Evolutionary conservation across 208 protist species (phyloP), one percentile per base, ranked within the genome.

Genomic region (Wallacemonas rigidus): DNA sequence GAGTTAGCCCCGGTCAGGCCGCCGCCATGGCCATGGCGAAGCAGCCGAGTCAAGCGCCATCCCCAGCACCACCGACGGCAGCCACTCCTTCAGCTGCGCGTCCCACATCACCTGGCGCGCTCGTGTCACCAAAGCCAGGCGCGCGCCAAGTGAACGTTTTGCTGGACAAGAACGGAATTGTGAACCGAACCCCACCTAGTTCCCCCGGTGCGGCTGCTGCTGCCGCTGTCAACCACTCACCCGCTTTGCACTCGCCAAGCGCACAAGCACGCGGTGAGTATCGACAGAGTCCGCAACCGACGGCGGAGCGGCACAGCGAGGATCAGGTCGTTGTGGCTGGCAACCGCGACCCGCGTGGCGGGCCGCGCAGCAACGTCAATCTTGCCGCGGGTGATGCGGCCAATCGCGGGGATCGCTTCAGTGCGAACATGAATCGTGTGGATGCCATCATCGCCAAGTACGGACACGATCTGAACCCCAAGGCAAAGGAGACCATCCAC

Each of bases 381-480:
- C 60, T 65, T 6, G 60, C 41, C 3, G 60, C 14, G n/a, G 60
- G n/a, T 6, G 57, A 4, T 17, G 57, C 57, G 57, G 54, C 7
- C 8, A 2, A n/a, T 5, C 57, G 44, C 6, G 51, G 36, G 12
- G 64, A 69, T 47, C 47, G 64, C 2, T 90, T 75, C 78, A 79
- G 69, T 2, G 87, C 78, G 14, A 71, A 91, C 51, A 89, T 95
- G 82, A 71, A 85, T 35, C 91, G 91, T 58, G 82, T 93, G n/a
- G 75, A 96, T 63, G 86, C 86, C 58, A 93, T 96, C 69, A 92
- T 96, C 47, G 79, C 86, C 45, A 84, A 86, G 45, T 94, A 94
- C 76, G 89, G 82, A 9, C 75, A 83, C 53, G 81, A 89, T 77
- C 76, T 86, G 11, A 87, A 93, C 58, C 80, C 81, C 56, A 82